These are phyloP conservation scores for Pseudotulostoma volvatum DNA, from an alignment of 495 filamentous ascomycete genomes.

Conservation along the genomic window DNA sequence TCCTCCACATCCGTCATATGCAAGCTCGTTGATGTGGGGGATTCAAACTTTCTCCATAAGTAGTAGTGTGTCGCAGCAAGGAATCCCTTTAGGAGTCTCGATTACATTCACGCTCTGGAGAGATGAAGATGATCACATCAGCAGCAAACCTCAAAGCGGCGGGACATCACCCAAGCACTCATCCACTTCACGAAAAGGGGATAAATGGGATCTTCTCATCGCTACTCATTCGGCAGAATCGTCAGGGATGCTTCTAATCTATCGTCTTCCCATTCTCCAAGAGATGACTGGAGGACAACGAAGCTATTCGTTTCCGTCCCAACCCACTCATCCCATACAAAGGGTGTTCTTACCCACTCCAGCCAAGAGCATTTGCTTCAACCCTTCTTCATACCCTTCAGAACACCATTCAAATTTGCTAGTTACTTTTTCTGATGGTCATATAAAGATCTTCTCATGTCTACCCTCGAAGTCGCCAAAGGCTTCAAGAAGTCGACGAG, in stretches of 20 bases:
- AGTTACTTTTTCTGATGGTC: slow-evolving; percentile 47
- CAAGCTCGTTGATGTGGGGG: slow-evolving; percentile 31
- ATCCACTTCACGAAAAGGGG: slow-evolving; percentile 3
- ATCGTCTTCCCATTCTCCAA: slow-evolving; percentile 30
- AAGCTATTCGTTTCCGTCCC: slow-evolving; percentile 20
- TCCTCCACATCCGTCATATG: slow-evolving; percentile 46
- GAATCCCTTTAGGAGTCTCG: slow-evolving; percentile 46
- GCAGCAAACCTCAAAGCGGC: slow-evolving; percentile 16
- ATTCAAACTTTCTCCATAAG: slow-evolving; percentile 41
- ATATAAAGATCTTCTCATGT: slow-evolving; percentile 49
- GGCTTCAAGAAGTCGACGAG: slow-evolving; percentile 12
- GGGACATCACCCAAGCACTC: background rate
- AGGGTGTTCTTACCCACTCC: slow-evolving; percentile 47
- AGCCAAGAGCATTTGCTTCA: slow-evolving; percentile 54
- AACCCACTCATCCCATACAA: slow-evolving; percentile 41
- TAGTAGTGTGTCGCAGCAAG: slow-evolving; percentile 35
- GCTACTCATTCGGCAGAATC: slow-evolving; percentile 51
- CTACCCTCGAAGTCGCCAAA: slow-evolving; percentile 19
- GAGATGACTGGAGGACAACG: slow-evolving; percentile 8
- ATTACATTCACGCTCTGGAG: slow-evolving; percentile 45
- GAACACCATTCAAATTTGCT: slow-evolving; percentile 44
- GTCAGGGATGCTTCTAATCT: slow-evolving; percentile 43
- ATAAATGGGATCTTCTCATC: slow-evolving; percentile 39
- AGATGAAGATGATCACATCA: slow-evolving; percentile 13
- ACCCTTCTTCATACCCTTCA: slow-evolving; percentile 44